Base-by-base conservation (phyloP, 139 green algal species). In the Klebsormidium nitens region DNA sequence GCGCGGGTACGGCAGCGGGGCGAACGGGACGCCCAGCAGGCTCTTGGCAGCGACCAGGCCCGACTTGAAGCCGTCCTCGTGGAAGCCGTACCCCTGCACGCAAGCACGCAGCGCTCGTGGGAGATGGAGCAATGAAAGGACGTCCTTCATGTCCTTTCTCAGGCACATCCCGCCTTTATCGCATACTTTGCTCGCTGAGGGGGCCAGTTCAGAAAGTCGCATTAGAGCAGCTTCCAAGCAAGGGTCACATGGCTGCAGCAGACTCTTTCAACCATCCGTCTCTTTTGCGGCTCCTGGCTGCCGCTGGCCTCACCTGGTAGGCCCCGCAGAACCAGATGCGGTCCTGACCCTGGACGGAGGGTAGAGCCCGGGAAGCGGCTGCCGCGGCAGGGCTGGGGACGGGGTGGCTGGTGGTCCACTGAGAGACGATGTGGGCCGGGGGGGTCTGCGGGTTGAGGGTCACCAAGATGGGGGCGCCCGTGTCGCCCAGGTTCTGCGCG, bases 31-130 rank as follows among this genome's bases (percentile, higher is more conserved):
- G 19, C 26, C n/a, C 37, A 69, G 39, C 17, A 56, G 39, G 36
- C 36, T 26, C 38, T 4, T 31, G 11, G 60, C 60, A 31, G 57
- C 59, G 11, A 34, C 11, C 34, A 67, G 5, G 29, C 36, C 11
- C 19, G 8, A 63, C 47, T 78, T 79, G 63, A 98, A 90, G 63
- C 92, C 93, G 75, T 98, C 93, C 80, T 98, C 93, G 71, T 98
- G 93, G 80, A 98, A 98, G 14, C 93, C 93, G 59, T 96, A 97
- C 1, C 89, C 84, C 32, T n/a, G n/a, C n/a, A n/a, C n/a, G n/a
- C n/a, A n/a, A n/a, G n/a, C 76, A 84, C 91, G 91, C 94, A 2
- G 91, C 91, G 5, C 89, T 88, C 35, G 74, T 73, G 50, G 87
- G 82, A 59, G n/a, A n/a, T n/a, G n/a, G n/a, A n/a, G n/a, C n/a